phyloP scores from a whole-genome alignment of 176 grass and related monocot genomes.

The Zea mays region Zm-B73-REFERENCE-NAM-5.0 NC_050096.1:3112001-3112500 shows the following conservation, averaged over 20 bases:
- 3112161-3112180: constrained; percentile 18
- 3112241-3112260: constrained; percentile 92
- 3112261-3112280: constrained; percentile 83
- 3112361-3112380: constrained; percentile 31
- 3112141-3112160: background rate
- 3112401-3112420: constrained; percentile 95
- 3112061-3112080: constrained; percentile 79
- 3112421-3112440: constrained; percentile 84
- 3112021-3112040: constrained; percentile 92
- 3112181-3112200: constrained; percentile 8
- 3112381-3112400: constrained; percentile 49
- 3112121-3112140: background rate
- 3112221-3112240: constrained; percentile 25
- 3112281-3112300: constrained; percentile 75
- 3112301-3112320: constrained; percentile 79
- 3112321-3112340: constrained; percentile 68
- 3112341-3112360: constrained; percentile 12
- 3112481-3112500: constrained; percentile 5
- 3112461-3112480: constrained; percentile 92
- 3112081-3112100: constrained; percentile 85
- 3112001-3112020: constrained; percentile 81
- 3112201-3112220: constrained; percentile 27
- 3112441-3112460: constrained; percentile 74
- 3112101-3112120: constrained; percentile 24
- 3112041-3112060: constrained; percentile 88